Evolutionary conservation across 495 filamentous ascomycete species (phyloP).

Genomic region (Penicillium bialowiezense): DNA sequence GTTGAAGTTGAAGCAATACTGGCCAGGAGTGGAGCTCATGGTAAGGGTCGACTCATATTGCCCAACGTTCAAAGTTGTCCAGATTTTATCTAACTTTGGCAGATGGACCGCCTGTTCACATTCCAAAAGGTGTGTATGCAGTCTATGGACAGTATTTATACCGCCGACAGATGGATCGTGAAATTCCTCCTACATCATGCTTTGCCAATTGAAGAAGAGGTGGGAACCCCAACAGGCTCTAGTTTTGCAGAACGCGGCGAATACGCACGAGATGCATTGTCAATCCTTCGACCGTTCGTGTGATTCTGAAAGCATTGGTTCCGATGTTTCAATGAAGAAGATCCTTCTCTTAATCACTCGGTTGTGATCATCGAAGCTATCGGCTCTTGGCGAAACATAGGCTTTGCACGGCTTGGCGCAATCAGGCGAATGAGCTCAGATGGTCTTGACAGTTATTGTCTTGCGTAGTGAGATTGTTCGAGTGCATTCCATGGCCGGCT

Average conservation of each 20-base stretch:
- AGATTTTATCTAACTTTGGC: neutral
- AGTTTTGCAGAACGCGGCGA: slow-evolving; percentile 18
- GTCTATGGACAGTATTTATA: slow-evolving; percentile 18
- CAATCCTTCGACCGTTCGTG: slow-evolving; percentile 14
- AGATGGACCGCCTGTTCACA: slow-evolving; percentile 26
- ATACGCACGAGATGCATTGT: slow-evolving; percentile 21
- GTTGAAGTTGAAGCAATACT: slow-evolving; percentile 21
- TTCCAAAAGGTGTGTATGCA: slow-evolving; percentile 26
- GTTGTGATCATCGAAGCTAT: no score
- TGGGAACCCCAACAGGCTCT: neutral
- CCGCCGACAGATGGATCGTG: slow-evolving; percentile 27
- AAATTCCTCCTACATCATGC: slow-evolving; percentile 31
- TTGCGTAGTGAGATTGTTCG: no score
- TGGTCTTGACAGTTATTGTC: no score
- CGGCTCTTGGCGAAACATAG: no score
- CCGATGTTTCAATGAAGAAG: no score
- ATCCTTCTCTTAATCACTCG: no score
- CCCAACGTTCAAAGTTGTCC: no score
- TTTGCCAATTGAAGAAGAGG: slow-evolving; percentile 21
- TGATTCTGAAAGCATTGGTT: no score
- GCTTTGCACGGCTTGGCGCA: no score
- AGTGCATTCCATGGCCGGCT: no score
- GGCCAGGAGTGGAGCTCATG: slow-evolving; percentile 29
- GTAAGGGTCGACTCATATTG: slow-evolving; percentile 7
- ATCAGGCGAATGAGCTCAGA: no score